Evolutionary conservation across 23 red algal genomes (phyloP).

Genomic region (Gracilaria gracilis): DNA sequence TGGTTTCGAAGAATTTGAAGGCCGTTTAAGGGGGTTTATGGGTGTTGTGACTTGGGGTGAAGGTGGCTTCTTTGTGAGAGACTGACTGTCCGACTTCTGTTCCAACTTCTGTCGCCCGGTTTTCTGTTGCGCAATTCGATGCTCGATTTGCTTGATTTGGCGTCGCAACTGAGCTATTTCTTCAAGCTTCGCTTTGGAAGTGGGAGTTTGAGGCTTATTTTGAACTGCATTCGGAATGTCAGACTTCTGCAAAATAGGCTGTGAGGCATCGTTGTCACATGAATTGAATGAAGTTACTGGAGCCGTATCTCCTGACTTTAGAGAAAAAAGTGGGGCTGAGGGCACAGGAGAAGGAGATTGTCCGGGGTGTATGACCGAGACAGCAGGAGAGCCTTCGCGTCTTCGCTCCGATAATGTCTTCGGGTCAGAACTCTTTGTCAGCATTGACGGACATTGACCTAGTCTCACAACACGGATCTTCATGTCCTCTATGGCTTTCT

Average conservation of each 20-base stretch:
- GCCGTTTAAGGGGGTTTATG: neutral
- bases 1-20: neutral
- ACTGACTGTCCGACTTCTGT: neutral
- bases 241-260: neutral
- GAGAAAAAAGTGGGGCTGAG: neutral
- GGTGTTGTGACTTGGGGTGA: neutral
- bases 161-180: constrained; percentile 14
- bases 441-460: constrained; percentile 56
- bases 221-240: neutral
- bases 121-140: constrained; percentile 24
- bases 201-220: neutral
- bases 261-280: neutral
- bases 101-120: neutral
- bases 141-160: constrained; percentile 27
- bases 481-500: constrained; percentile 58
- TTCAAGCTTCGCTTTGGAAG: constrained; percentile 3
- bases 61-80: neutral
- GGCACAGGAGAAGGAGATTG: neutral
- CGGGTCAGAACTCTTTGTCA: neutral
- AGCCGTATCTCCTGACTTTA: neutral
- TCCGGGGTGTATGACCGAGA: too few relatives aligned
- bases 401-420: constrained; percentile 8
- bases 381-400: neutral
- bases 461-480: constrained; percentile 51
- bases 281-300: neutral